phyloP scores from a whole-genome alignment of 78 protist genomes.

The Dictyostelium capitatum region DNA sequence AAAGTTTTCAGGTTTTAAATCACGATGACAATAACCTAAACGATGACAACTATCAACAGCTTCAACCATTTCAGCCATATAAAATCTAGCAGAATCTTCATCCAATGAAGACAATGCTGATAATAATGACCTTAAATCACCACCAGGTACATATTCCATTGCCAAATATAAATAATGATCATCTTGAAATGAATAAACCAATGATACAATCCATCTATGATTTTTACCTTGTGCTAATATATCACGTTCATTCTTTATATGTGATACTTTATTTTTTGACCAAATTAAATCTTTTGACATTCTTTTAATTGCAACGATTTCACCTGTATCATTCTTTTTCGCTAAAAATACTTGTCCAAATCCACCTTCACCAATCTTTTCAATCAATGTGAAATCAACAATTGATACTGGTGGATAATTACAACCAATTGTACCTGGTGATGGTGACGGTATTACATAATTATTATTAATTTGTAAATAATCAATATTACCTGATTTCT shows the following conservation, averaged over 20 bases:
- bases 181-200: conserved; percentile 89
- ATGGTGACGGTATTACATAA: conserved; percentile 89
- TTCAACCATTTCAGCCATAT: conserved; percentile 89
- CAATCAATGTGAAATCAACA: conserved; percentile 70
- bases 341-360: conserved; percentile 87
- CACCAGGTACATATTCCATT: conserved; percentile 94
- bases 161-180: conserved; percentile 78
- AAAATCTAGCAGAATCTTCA: conserved; percentile 86
- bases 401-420: conserved; percentile 31
- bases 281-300: conserved; percentile 80
- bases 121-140: conserved; percentile 88
- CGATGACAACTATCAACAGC: conserved; percentile 90
- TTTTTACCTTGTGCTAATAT: conserved; percentile 61
- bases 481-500: conserved; percentile 24
- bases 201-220: conserved; percentile 76
- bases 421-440: conserved; percentile 54
- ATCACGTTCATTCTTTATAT: conserved; percentile 79
- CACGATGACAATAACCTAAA: conserved; percentile 90
- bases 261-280: conserved; percentile 69
- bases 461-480: conserved; percentile 39
- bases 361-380: conserved; percentile 86
- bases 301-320: conserved; percentile 91
- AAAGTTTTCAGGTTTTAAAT: conserved; percentile 96
- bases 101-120: conserved; percentile 47
- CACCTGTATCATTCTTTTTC: conserved; percentile 74